These are phyloP conservation scores for Eucalyptus shirleyi DNA, from an alignment of 345 rosid species.

Conservation along the genomic window DNA sequence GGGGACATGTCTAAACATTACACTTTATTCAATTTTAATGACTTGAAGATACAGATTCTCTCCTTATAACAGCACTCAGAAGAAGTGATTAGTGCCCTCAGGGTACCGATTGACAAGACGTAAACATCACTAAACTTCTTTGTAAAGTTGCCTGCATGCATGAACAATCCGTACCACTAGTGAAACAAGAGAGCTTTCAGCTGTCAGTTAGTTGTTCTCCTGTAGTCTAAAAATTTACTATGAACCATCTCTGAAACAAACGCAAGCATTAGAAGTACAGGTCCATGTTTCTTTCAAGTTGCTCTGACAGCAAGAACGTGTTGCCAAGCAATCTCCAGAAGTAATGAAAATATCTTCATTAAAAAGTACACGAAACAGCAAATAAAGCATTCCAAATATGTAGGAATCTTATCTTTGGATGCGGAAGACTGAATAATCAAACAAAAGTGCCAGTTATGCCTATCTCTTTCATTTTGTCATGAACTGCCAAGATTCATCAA, in stretches of 20 bases:
- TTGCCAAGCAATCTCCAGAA: neutral
- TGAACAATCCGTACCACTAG: neutral
- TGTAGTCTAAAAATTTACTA: neutral
- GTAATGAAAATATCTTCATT: neutral
- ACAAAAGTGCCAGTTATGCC: neutral
- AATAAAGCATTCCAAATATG: neutral
- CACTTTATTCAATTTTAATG: neutral
- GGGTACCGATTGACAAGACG: neutral
- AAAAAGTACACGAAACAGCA: neutral
- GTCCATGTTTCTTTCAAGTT: neutral
- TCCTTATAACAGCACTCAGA: neutral
- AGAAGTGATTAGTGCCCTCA: neutral
- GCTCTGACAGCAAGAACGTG: neutral
- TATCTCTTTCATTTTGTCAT: neutral
- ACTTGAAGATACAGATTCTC: neutral
- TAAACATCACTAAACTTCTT: neutral
- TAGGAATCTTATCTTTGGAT: neutral
- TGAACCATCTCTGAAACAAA: neutral
- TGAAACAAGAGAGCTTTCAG: neutral
- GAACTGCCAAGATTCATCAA: neutral
- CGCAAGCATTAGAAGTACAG: neutral
- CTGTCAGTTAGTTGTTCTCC: neutral
- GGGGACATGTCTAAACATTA: neutral
- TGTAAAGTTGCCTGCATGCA: neutral
- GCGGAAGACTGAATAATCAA: neutral